Evolutionary conservation across 2,329 filamentous ascomycete genomes (phyloP), one percentile per base, ranked within the genome.

Genomic region (Dothistroma septosporum): DNA sequence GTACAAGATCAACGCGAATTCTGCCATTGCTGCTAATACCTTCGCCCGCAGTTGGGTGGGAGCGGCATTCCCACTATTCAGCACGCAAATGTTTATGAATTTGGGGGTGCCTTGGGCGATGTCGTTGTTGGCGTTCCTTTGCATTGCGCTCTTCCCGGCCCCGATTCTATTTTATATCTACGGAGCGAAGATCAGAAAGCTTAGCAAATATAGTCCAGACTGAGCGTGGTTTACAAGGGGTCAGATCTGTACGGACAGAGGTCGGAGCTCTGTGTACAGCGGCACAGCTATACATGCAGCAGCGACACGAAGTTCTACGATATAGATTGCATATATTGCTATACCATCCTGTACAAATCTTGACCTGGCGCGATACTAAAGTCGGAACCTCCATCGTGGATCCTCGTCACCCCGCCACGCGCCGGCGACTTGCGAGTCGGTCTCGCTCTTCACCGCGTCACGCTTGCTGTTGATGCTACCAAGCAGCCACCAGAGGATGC

Each of bases 361-460:
- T 28, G 3, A 28, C 6, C 24, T 28, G 2, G 24, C 24, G 24
- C 24, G 3, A 28, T 9, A 6, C 56, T 64, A 70, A 33, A 66
- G 52, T 35, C 65, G 68, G 60, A 87, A 89, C n/a, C 87, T 76
- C 85, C 86, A 90, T 63, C 86, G 78, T 0, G 82, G 77, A 72
- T 90, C 86, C 6, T 80, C 79, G 70, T 89, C 87, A 1, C 86
- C 87, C 54, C 76, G 72, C 78, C 85, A 87, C 41, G 85, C 82
- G 14, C 78, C 76, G 2, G 79, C 71, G 50, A 80, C 76, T 0
- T 80, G 81, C 47, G 84, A 78, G 57, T 82, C 53, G 79, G 67
- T 78, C 74, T 65, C 80, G 76, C 74, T 50, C 72, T 74, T 12
- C 72, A 71, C 22, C 80, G 70, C 3, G 12, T 79, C 80, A 50